Percentiles rank a stretch among this genome's conserved stretches.
Evolutionary conservation across 2,329 filamentous ascomycete species (phyloP).

Genomic region (Talaromyces sp.): DNA sequence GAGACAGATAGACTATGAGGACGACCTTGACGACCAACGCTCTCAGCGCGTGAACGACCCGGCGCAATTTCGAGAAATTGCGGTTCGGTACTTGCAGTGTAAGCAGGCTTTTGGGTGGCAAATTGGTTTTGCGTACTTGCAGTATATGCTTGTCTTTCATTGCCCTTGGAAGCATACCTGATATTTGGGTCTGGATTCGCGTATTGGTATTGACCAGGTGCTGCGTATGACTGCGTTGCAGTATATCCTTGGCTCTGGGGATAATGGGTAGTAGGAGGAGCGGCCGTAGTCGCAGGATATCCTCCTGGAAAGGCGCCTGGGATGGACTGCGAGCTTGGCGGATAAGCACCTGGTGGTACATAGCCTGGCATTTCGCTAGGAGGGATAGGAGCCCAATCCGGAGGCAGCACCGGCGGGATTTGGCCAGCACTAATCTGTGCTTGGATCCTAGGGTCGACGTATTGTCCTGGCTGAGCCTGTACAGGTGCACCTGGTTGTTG

Average conservation of each 20-base stretch:
- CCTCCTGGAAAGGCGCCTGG: conserved; percentile 18
- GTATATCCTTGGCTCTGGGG: conserved; percentile 10
- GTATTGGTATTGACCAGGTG: conserved; percentile 37
- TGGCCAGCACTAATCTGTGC: conserved; percentile 17
- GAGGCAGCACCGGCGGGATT: conserved; percentile 21
- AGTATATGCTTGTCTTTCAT: conserved; percentile 24
- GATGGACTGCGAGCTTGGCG: conserved; percentile 13
- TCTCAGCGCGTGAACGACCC: conserved; percentile 21
- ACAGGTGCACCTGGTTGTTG: conserved; percentile 27
- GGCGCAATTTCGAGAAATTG: conserved; percentile 35
- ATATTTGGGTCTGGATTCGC: conserved; percentile 40
- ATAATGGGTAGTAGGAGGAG: conserved; percentile 4
- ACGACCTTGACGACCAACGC: conserved; percentile 14
- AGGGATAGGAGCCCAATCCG: conserved; percentile 39
- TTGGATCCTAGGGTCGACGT: conserved; percentile 18
- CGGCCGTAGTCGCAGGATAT: conserved; percentile 11
- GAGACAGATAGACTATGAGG: conserved; percentile 38
- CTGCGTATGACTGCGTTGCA: conserved; percentile 28
- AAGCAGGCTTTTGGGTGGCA: conserved; percentile 25
- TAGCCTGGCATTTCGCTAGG: conserved; percentile 42
- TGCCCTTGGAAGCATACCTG: conserved; percentile 29
- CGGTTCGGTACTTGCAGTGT: conserved; percentile 27
- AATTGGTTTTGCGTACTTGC: conserved; percentile 29
- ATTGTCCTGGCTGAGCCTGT: conserved; percentile 21
- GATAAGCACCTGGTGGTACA: conserved; percentile 38